Conservation (phyloP, 2,329 filamentous ascomycete genomes). For the Fusarium subtropicale region DNA sequence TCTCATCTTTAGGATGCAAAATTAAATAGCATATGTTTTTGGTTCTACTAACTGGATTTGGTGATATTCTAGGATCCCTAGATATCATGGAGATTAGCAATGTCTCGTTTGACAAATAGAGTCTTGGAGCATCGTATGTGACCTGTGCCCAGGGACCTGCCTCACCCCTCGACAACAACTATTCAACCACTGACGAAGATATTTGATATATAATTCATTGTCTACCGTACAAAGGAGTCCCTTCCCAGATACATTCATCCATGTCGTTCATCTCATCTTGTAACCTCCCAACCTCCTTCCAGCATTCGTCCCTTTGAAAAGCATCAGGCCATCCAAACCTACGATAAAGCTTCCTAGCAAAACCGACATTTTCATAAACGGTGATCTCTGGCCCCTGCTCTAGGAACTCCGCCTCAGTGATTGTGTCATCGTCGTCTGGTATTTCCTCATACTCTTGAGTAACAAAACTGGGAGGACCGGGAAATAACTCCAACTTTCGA, state of each 20-base stretch:
- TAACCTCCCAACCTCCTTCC: not conserved
- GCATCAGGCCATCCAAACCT: not conserved
- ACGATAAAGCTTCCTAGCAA: not conserved
- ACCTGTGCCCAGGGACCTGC: too few relatives aligned
- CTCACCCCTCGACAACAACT: too few relatives aligned
- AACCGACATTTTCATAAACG: not conserved
- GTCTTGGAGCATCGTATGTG: too few relatives aligned
- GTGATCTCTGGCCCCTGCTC: not conserved
- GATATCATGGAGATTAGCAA: too few relatives aligned
- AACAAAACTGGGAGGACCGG: not conserved
- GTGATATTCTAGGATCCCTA: too few relatives aligned
- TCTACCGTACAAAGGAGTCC: not conserved
- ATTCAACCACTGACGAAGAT: too few relatives aligned
- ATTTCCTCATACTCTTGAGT: not conserved
- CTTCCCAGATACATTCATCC: not conserved
- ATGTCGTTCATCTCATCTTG: not conserved
- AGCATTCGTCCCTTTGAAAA: not conserved
- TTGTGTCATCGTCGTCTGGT: not conserved
- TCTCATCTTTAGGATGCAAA: too few relatives aligned
- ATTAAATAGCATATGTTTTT: too few relatives aligned
- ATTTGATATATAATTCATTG: not conserved
- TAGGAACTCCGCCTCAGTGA: not conserved
- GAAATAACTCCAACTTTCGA: not conserved
- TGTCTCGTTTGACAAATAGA: too few relatives aligned
- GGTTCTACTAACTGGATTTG: too few relatives aligned